A percentile compares a stretch with the other conserved stretches of the same genome.
These are phyloP conservation scores for Mycena vitilis DNA, from an alignment of 768 basidiomycete species.

Conservation along the genomic window DNA sequence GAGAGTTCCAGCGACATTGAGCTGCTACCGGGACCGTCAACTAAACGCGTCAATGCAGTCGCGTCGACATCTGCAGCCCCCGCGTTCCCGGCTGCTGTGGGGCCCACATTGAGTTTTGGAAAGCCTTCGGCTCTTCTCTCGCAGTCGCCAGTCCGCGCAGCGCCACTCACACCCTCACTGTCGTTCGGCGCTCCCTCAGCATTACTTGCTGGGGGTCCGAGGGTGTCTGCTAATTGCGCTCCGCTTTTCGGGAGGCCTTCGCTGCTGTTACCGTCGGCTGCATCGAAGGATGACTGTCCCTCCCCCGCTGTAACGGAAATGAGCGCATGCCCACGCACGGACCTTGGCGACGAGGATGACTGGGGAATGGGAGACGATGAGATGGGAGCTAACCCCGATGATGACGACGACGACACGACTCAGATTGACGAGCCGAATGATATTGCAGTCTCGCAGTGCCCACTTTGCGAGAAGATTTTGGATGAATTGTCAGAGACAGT, in stretches of 20 bases:
- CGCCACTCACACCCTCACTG: background rate
- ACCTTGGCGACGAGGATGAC: slow-evolving; percentile 54
- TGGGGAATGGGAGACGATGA: slow-evolving; percentile 87
- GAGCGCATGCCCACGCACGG: slow-evolving; percentile 45
- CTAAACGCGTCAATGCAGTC: slow-evolving; percentile 23
- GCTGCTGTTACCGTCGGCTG: slow-evolving; percentile 14
- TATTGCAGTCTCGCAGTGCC: slow-evolving; percentile 34
- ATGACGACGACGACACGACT: slow-evolving; percentile 40
- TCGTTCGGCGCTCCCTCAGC: slow-evolving; percentile 39
- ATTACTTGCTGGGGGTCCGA: slow-evolving; percentile 27
- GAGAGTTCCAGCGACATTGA: slow-evolving; percentile 42
- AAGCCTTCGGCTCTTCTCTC: slow-evolving; percentile 25
- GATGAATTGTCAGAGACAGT: slow-evolving; percentile 34
- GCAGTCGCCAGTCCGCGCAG: background rate
- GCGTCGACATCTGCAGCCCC: background rate
- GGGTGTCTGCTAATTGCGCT: background rate
- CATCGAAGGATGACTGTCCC: slow-evolving; percentile 39
- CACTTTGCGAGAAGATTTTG: slow-evolving; percentile 44
- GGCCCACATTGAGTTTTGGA: slow-evolving; percentile 25
- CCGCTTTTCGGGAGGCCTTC: slow-evolving; percentile 33
- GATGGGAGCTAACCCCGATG: slow-evolving; percentile 45
- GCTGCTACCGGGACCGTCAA: slow-evolving; percentile 11
- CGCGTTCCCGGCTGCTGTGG: background rate
- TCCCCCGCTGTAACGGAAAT: slow-evolving; percentile 11
- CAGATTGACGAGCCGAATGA: slow-evolving; percentile 39